Percentiles rank a stretch among this genome's conserved stretches.
Evolutionary conservation across 2,329 filamentous ascomycete species (phyloP).

Genomic region (Talaromyces sp.): DNA sequence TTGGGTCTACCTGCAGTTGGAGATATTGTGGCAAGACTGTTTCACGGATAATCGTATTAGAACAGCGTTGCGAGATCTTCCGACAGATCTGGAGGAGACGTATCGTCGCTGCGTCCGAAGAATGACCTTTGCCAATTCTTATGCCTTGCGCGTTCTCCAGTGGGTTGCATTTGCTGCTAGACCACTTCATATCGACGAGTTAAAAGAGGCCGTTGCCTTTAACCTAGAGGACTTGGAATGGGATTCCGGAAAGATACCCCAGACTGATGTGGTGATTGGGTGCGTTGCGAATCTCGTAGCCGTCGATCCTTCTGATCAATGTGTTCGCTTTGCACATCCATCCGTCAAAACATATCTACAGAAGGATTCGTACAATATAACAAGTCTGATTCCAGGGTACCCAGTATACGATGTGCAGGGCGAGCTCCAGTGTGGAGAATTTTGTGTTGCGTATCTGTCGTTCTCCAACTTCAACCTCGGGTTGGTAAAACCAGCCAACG

Average conservation of each 20-base stretch:
- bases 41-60: conserved; percentile 22
- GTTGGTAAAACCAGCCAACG: conserved; percentile 6
- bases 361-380: conserved; percentile 14
- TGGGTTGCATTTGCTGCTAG: conserved; percentile 25
- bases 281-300: conserved; percentile 25
- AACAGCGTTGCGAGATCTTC: conserved; percentile 18
- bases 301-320: conserved; percentile 20
- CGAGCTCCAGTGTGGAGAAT: conserved; percentile 22
- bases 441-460: conserved; percentile 24
- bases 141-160: conserved; percentile 20
- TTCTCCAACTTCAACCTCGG: conserved; percentile 24
- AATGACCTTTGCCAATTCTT: conserved; percentile 11
- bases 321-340: conserved; percentile 24
- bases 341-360: conserved; percentile 23
- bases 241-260: conserved; percentile 20
- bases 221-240: conserved; percentile 20
- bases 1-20: conserved; percentile 25
- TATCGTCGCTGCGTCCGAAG: conserved; percentile 22
- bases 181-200: conserved; percentile 24
- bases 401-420: conserved; percentile 14
- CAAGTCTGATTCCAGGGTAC: conserved; percentile 10
- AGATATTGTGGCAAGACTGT: conserved; percentile 25
- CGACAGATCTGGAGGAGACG: conserved; percentile 23
- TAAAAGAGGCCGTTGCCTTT: conserved; percentile 24
- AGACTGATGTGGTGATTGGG: conserved; percentile 20